Evolutionary conservation across 179 eudicot species (phyloP).

Genomic region (Beta lomatogona): DNA sequence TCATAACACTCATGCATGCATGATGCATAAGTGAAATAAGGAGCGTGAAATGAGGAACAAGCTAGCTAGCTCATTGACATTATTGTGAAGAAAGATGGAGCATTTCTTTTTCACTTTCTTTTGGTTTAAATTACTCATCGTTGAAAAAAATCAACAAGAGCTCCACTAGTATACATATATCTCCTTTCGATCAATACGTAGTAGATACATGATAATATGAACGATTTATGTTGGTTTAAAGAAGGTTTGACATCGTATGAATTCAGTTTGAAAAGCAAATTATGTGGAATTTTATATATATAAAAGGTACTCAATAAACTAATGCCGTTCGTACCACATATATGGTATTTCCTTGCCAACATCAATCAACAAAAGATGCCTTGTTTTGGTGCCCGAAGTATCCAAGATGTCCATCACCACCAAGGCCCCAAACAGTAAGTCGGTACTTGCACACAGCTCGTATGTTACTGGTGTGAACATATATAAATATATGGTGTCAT

Average conservation of each 20-base stretch:
- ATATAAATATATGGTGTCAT: not conserved
- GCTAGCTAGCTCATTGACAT: conserved; percentile 11
- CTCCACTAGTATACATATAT: not conserved
- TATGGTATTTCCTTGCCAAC: not conserved
- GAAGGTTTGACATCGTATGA: conserved; percentile 13
- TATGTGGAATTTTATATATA: not conserved
- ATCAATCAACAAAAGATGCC: conserved; percentile 29
- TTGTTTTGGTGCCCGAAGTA: conserved; percentile 19
- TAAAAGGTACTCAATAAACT: not conserved
- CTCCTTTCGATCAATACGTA: not conserved
- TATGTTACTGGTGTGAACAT: not conserved
- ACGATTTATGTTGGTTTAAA: conserved; percentile 1
- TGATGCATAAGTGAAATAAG: conserved; percentile 14
- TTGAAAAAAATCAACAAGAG: not conserved
- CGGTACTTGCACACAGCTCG: too few species aligned
- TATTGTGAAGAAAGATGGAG: not conserved
- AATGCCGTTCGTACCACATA: not conserved
- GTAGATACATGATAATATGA: not conserved
- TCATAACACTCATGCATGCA: not conserved
- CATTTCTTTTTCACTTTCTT: not conserved
- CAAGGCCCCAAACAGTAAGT: not conserved
- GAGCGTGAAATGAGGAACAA: conserved; percentile 18
- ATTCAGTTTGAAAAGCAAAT: conserved; percentile 15
- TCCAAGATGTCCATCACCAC: conserved; percentile 20
- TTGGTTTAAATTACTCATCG: not conserved